A percentile compares a stretch with the other conserved stretches of the same genome.
These are phyloP conservation scores for Larix sibirica DNA, from an alignment of 83 land plant genomes.

Conservation along the genomic window DNA sequence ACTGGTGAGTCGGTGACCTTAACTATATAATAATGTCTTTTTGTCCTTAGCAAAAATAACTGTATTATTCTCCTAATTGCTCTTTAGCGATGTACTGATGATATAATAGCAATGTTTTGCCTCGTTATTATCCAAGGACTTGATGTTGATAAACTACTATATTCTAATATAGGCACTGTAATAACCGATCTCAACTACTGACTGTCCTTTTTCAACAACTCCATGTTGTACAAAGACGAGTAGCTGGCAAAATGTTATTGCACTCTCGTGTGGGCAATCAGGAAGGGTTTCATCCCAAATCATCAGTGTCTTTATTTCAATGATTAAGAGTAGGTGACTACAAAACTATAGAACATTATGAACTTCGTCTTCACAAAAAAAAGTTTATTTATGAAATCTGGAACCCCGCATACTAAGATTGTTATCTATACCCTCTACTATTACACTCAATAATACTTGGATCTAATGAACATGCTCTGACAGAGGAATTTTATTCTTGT, in stretches of 20 bases:
- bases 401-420: not conserved
- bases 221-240: not conserved
- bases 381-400: not conserved
- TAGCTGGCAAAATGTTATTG: not conserved
- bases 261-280: not conserved
- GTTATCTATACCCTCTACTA: not conserved
- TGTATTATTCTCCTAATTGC: no score
- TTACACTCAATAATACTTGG: no score
- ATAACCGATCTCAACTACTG: not conserved
- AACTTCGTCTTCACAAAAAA: not conserved
- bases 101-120: no score
- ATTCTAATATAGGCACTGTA: not conserved
- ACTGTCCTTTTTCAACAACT: not conserved
- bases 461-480: not conserved
- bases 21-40: no score
- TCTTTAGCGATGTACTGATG: no score
- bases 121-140: no score
- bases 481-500: not conserved
- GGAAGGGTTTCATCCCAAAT: not conserved
- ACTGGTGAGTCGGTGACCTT: no score
- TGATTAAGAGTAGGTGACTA: no score
- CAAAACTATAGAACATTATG: not conserved
- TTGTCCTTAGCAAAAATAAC: no score
- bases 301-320: not conserved
- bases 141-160: not conserved